Percentiles rank a stretch among this genome's conserved stretches.
Conservation (phyloP, 495 filamentous ascomycete genomes). For the Penicilliopsis zonata region DNA sequence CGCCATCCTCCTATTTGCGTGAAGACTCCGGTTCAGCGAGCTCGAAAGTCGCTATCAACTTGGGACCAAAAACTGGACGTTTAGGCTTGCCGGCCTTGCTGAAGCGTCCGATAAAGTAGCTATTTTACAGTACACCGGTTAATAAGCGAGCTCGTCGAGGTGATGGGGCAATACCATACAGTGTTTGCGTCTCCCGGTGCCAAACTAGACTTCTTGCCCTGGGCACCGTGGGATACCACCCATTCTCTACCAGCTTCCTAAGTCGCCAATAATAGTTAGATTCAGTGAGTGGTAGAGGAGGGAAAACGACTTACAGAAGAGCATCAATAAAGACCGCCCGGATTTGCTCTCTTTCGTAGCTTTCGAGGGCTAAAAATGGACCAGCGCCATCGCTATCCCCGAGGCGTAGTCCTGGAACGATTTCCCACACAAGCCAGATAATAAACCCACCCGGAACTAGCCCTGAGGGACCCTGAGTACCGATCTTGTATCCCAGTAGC, state of each 20-base stretch:
- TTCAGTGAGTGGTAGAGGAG: constrained; percentile 3
- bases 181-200: constrained; percentile 5
- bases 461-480: constrained; percentile 5
- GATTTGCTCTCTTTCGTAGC: constrained; percentile 2
- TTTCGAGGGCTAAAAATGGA: constrained; percentile 5
- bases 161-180: constrained; percentile 5
- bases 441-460: constrained; percentile 7
- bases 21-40: constrained; percentile 3
- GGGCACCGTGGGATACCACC: constrained; percentile 3
- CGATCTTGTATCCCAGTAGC: constrained; percentile 6
- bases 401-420: constrained; percentile 8
- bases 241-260: constrained; percentile 5
- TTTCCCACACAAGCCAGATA: constrained; percentile 7
- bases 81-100: constrained; percentile 2
- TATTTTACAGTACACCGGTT: constrained; percentile 1
- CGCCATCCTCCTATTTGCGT: not conserved
- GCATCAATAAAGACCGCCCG: constrained; percentile 5
- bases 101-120: constrained; percentile 6
- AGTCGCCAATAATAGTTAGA: constrained; percentile 2
- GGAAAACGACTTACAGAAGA: constrained; percentile 6
- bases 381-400: constrained; percentile 3
- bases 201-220: constrained; percentile 5
- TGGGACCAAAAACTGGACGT: not conserved
- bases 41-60: constrained; percentile 4
- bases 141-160: not conserved